These are phyloP conservation scores for Lentinula guzmanii DNA, from an alignment of 768 basidiomycete species.

Conservation along the genomic window DNA sequence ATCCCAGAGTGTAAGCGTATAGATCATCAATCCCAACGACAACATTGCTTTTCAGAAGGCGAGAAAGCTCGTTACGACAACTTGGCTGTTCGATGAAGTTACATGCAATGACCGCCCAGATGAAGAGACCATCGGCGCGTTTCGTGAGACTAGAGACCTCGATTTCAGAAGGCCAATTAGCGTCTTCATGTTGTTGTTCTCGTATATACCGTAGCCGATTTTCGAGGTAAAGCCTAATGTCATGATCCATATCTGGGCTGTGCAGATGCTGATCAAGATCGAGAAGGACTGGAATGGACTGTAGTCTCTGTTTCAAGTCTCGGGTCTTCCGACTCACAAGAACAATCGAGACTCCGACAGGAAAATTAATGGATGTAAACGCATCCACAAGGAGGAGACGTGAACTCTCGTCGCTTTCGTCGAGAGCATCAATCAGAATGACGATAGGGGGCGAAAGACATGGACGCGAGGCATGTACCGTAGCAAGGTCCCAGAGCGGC, in stretches of 20 bases:
- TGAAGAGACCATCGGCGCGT: not conserved
- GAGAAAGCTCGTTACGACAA: not conserved
- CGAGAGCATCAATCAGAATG: not conserved
- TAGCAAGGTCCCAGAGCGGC: not conserved
- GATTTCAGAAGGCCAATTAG: not conserved
- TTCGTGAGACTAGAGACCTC: not conserved
- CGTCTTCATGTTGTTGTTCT: not conserved
- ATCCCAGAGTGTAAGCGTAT: not conserved
- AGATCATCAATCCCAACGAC: not conserved
- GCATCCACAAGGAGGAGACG: not conserved
- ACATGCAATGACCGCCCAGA: constrained; percentile 1
- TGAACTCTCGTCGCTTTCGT: not conserved
- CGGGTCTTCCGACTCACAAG: not conserved
- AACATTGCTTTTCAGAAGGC: not conserved
- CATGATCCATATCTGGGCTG: not conserved
- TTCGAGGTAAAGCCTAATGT: not conserved
- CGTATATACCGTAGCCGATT: not conserved
- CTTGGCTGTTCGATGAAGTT: constrained; percentile 4
- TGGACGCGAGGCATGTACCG: not conserved
- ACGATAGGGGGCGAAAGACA: not conserved
- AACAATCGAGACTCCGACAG: not conserved
- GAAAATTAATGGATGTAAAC: not conserved
- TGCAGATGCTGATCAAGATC: constrained; percentile 1
- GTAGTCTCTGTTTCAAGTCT: not conserved
- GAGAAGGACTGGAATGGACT: not conserved